These are phyloP conservation scores for Fraxinus xanthoxyloides DNA, from an alignment of 305 asterid genomes.

Conservation along the genomic window DNA sequence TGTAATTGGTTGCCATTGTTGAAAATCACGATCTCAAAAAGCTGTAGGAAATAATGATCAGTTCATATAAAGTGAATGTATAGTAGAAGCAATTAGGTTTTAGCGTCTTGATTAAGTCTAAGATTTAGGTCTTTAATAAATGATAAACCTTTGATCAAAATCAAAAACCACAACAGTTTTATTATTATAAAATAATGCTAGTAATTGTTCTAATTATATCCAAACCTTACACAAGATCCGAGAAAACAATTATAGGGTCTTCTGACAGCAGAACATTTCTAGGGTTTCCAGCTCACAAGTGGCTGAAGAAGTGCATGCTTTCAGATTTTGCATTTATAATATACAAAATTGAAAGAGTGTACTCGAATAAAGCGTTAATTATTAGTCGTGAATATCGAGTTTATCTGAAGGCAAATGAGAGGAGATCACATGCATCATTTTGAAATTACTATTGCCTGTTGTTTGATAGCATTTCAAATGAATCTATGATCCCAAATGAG, in stretches of 20 bases:
- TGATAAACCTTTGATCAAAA: conserved; percentile 8
- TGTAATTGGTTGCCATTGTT: background rate
- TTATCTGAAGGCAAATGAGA: conserved; percentile 66
- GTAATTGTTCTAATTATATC: conserved; percentile 25
- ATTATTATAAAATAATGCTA: conserved; percentile 22
- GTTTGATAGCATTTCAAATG: conserved; percentile 44
- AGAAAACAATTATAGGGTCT: conserved; percentile 40
- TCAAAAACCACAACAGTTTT: background rate
- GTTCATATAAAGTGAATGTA: conserved; percentile 20
- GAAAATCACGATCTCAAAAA: conserved; percentile 3
- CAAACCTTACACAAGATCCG: conserved; percentile 44
- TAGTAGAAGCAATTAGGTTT: conserved; percentile 15
- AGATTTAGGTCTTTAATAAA: conserved; percentile 19
- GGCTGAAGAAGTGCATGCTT: conserved; percentile 19
- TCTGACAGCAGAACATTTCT: conserved; percentile 44
- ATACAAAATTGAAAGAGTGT: background rate
- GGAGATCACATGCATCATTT: conserved; percentile 65
- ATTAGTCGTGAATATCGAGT: conserved; percentile 8
- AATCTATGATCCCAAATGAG: conserved; percentile 54
- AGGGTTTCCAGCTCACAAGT: conserved; percentile 51
- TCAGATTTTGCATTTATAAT: background rate
- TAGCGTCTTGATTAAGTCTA: conserved; percentile 25
- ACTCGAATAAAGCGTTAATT: background rate
- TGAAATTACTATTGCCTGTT: conserved; percentile 40
- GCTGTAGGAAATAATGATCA: conserved; percentile 1